phyloP scores from a whole-genome alignment of 805 yeast species.

The Sugiyamaella mastotermitis region DNA sequence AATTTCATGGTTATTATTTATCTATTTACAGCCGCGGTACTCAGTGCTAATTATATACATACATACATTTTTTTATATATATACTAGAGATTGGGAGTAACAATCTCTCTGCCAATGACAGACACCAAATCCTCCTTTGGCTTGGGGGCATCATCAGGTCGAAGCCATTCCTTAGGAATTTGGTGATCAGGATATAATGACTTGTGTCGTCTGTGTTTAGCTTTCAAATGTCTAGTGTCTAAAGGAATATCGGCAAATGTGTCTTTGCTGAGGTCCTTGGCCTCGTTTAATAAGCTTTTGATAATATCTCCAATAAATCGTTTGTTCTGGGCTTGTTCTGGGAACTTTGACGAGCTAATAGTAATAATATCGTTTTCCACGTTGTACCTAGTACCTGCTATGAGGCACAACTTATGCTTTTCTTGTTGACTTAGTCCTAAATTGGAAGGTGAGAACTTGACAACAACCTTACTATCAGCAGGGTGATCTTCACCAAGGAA shows the following conservation, averaged over 20 bases:
- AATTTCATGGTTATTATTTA: too few species aligned
- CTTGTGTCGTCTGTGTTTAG: slow-evolving; percentile 39
- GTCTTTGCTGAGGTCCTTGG: slow-evolving; percentile 52
- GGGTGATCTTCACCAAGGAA: slow-evolving; percentile 69
- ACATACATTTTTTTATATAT: too few species aligned
- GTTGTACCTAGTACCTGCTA: slow-evolving; percentile 76
- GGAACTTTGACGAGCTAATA: slow-evolving; percentile 58
- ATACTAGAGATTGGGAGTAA: too few species aligned
- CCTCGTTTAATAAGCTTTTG: slow-evolving; percentile 52
- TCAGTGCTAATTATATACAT: too few species aligned
- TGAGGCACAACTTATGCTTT: slow-evolving; percentile 67
- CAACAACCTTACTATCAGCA: slow-evolving; percentile 61
- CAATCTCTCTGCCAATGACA: slow-evolving; percentile 1
- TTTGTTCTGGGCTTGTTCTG: slow-evolving; percentile 83
- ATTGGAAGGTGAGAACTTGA: slow-evolving; percentile 43
- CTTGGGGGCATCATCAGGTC: slow-evolving; percentile 66
- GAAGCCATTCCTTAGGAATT: slow-evolving; percentile 79
- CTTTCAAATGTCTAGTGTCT: slow-evolving; percentile 62
- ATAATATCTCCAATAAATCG: slow-evolving; percentile 61
- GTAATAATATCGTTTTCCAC: slow-evolving; percentile 51
- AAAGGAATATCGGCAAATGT: slow-evolving; percentile 74
- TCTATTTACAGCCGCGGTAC: too few species aligned
- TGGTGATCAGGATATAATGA: slow-evolving; percentile 33
- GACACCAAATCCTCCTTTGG: slow-evolving; percentile 26
- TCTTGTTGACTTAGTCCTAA: slow-evolving; percentile 43